Conservation (phyloP, 2,329 filamentous ascomycete species). For the Metarhizium guizhouense region DNA sequence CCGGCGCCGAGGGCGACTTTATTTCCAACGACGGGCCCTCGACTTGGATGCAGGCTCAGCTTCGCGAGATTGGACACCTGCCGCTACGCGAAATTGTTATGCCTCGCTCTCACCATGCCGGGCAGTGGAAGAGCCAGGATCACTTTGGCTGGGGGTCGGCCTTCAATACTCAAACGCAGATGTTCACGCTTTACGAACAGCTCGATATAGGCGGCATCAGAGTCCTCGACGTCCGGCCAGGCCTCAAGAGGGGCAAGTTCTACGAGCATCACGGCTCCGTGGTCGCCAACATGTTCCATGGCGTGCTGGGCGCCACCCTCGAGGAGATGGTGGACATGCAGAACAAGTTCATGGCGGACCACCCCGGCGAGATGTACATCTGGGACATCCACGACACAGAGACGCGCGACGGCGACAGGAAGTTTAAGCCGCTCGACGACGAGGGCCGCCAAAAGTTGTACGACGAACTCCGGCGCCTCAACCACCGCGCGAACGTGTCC, state of each 20-base stretch:
- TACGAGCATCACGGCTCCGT: constrained; percentile 13
- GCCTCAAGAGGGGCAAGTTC: constrained; percentile 4
- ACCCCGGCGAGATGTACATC: constrained; percentile 25
- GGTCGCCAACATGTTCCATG: constrained; percentile 12
- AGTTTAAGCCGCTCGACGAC: not conserved
- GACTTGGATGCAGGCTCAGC: constrained; percentile 21
- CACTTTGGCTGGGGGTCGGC: constrained; percentile 5
- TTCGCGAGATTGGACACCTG: constrained; percentile 16
- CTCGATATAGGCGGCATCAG: constrained; percentile 18
- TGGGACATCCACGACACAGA: constrained; percentile 17
- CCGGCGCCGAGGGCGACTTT: constrained; percentile 22
- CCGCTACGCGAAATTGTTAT: constrained; percentile 21
- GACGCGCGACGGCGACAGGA: not conserved
- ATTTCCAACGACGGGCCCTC: constrained; percentile 14
- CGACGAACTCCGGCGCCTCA: constrained; percentile 12
- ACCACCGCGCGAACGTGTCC: constrained; percentile 13
- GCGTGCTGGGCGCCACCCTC: constrained; percentile 16
- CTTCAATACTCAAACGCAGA: constrained; percentile 18
- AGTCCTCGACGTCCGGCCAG: constrained; percentile 20
- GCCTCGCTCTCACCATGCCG: constrained; percentile 22
- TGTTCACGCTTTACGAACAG: constrained; percentile 13
- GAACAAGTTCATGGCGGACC: constrained; percentile 18
- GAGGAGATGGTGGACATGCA: constrained; percentile 18
- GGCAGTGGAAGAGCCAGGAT: constrained; percentile 13
- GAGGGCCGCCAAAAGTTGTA: constrained; percentile 10